A percentile compares a stretch with the other conserved stretches of the same genome.
Evolutionary conservation across 352 stramenopile genomes (phyloP).

Genomic region (Phytophthora capsici): DNA sequence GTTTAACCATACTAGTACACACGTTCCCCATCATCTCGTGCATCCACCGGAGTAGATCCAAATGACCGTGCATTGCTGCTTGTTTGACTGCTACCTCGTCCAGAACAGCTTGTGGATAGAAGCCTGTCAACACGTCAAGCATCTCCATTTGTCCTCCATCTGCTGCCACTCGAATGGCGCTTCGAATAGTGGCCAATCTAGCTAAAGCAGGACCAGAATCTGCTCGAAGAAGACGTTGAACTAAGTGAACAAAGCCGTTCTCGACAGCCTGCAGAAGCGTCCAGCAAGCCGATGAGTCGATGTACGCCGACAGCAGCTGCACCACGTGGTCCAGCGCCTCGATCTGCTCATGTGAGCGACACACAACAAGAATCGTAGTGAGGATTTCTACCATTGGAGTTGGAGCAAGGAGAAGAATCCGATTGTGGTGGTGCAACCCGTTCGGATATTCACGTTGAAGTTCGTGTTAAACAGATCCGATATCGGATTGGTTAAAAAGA

Average conservation of each 20-base stretch:
- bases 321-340: conserved; percentile 50
- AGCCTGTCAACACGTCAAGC: conserved; percentile 6
- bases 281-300: conserved; percentile 48
- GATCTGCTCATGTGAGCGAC: conserved; percentile 18
- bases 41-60: conserved; percentile 34
- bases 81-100: conserved; percentile 32
- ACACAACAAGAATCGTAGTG: conserved; percentile 26
- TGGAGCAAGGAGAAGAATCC: conserved; percentile 9
- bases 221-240: conserved; percentile 34
- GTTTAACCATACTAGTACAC: neutral
- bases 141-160: conserved; percentile 40
- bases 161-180: conserved; percentile 41
- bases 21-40: conserved; percentile 6
- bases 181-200: conserved; percentile 12
- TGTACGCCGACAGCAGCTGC: conserved; percentile 40
- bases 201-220: conserved; percentile 32
- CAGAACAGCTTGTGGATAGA: conserved; percentile 17
- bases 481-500: conserved; percentile 5
- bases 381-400: conserved; percentile 23
- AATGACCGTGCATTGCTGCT: conserved; percentile 31
- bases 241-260: conserved; percentile 47
- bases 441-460: conserved; percentile 9
- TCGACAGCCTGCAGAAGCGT: conserved; percentile 47
- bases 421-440: conserved; percentile 34
- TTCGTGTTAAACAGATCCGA: neutral